A percentile compares a stretch with the other conserved stretches of the same genome.
These are phyloP conservation scores for Haberlea rhodopensis DNA, from an alignment of 257 asterid species.

Conservation along the genomic window DNA sequence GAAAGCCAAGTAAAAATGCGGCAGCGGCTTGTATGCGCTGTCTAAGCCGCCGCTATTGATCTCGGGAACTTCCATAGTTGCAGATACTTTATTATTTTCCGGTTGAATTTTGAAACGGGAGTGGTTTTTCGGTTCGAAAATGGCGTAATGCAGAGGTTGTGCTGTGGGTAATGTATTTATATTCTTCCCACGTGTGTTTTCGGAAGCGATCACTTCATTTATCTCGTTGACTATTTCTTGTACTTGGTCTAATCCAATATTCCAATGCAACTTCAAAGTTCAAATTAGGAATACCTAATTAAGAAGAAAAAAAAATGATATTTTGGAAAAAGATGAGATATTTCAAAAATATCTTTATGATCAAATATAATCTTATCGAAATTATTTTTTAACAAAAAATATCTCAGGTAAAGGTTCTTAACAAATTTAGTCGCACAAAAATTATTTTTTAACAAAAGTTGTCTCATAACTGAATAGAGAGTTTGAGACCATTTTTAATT, in stretches of 20 bases:
- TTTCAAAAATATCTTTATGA: too few species aligned
- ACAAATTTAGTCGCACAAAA: too few species aligned
- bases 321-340: too few species aligned
- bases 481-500: too few species aligned
- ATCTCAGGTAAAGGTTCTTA: too few species aligned
- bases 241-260: neutral
- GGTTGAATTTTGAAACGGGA: neutral
- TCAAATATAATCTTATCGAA: too few species aligned
- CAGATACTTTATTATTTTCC: neutral
- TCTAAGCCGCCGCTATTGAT: slow-evolving; percentile 30
- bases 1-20: slow-evolving; percentile 55
- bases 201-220: neutral
- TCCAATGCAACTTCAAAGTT: too few species aligned
- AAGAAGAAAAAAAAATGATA: too few species aligned
- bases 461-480: too few species aligned
- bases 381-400: too few species aligned
- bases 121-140: slow-evolving; percentile 34
- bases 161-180: neutral
- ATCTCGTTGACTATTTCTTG: neutral
- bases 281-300: too few species aligned
- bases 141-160: slow-evolving; percentile 17
- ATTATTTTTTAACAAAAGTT: too few species aligned
- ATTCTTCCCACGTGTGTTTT: neutral
- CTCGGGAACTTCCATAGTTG: slow-evolving; percentile 38
- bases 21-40: slow-evolving; percentile 54